phyloP scores from a whole-genome alignment of 306 rosid species.

The Castanea crenata region DNA sequence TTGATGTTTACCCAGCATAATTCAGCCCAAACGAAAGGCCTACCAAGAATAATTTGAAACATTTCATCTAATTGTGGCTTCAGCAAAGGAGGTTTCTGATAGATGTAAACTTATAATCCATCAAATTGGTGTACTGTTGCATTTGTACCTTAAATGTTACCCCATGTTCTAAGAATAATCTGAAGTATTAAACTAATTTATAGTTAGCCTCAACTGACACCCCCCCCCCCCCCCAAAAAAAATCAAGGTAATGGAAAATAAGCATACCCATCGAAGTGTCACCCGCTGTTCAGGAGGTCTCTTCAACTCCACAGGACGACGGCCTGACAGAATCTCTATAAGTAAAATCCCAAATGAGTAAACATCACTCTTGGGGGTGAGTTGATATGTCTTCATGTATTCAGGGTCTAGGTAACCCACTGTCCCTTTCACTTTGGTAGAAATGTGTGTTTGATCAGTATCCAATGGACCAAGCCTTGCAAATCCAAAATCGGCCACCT shows the following conservation, averaged over 20 bases:
- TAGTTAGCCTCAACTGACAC: neutral
- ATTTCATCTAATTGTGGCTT: neutral
- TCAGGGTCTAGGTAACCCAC: constrained; percentile 99
- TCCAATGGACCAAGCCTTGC: constrained; percentile 85
- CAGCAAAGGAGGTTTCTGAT: neutral
- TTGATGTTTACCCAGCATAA: neutral
- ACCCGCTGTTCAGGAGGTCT: constrained; percentile 69
- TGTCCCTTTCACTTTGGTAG: constrained; percentile 98
- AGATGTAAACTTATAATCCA: neutral
- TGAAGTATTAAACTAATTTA: neutral
- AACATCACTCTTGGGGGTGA: constrained; percentile 92
- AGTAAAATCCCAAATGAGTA: constrained; percentile 94
- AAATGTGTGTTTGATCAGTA: constrained; percentile 76
- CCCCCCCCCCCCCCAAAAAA: neutral
- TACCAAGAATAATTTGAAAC: neutral
- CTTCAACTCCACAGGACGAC: constrained; percentile 89
- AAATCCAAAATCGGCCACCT: constrained; percentile 98
- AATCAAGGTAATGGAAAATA: constrained; percentile 13
- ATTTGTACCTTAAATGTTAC: neutral
- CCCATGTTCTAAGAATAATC: neutral
- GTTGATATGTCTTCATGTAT: constrained; percentile 93
- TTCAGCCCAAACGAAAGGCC: neutral
- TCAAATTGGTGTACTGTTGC: neutral
- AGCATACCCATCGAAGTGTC: constrained; percentile 89
- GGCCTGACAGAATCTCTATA: constrained; percentile 77